Percentiles rank a stretch among this genome's conserved stretches.
These are phyloP conservation scores for Pleomassaria siparia DNA, from an alignment of 2,329 filamentous ascomycete species.

Conservation along the genomic window DNA sequence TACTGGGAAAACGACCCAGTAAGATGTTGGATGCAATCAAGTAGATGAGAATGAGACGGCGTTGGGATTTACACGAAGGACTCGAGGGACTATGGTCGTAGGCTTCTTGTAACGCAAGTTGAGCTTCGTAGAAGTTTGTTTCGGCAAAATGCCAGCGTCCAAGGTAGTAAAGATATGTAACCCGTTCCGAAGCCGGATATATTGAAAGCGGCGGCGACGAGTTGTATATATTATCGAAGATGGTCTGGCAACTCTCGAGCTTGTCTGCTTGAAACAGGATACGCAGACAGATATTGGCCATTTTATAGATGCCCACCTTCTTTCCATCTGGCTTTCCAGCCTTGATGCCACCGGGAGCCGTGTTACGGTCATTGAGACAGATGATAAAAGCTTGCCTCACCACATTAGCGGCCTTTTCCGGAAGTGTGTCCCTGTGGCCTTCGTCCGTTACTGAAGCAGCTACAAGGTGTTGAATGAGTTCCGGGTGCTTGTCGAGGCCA, in stretches of 20 bases:
- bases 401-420: slow-evolving; percentile 84
- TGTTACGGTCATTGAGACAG: slow-evolving; percentile 78
- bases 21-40: slow-evolving; percentile 82
- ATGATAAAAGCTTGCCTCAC: slow-evolving; percentile 90
- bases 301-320: slow-evolving; percentile 84
- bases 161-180: slow-evolving; percentile 93
- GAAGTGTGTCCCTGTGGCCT: slow-evolving; percentile 73
- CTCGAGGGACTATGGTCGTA: slow-evolving; percentile 68
- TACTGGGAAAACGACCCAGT: slow-evolving; percentile 78
- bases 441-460: slow-evolving; percentile 57
- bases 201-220: slow-evolving; percentile 78
- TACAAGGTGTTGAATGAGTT: slow-evolving; percentile 69
- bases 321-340: slow-evolving; percentile 76
- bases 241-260: slow-evolving; percentile 79
- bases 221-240: slow-evolving; percentile 84
- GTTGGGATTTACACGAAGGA: slow-evolving; percentile 62
- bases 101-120: slow-evolving; percentile 73
- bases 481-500: slow-evolving; percentile 76
- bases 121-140: slow-evolving; percentile 77
- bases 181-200: slow-evolving; percentile 83
- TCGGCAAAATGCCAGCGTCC: slow-evolving; percentile 87
- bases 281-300: slow-evolving; percentile 87
- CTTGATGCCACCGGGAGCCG: slow-evolving; percentile 57
- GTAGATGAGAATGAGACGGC: slow-evolving; percentile 78
- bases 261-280: slow-evolving; percentile 86